Conservation (phyloP, 208 protist species). For the Leishmania turanica region DNA sequence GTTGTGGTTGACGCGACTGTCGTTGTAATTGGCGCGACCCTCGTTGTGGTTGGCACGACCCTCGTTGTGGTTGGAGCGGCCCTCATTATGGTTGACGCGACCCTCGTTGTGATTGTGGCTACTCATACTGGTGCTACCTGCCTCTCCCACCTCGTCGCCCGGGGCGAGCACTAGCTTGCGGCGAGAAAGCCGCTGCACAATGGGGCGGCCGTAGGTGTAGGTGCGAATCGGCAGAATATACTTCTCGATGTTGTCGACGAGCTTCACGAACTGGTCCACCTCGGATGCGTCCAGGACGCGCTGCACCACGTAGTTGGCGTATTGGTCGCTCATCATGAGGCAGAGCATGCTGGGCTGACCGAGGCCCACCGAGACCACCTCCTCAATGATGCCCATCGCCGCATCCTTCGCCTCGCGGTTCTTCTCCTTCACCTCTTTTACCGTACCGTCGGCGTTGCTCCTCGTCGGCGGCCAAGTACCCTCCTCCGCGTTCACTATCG, state of each 20-base stretch:
- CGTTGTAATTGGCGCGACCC: constrained; percentile 5
- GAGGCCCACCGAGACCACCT: constrained; percentile 39
- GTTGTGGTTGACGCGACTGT: constrained; percentile 8
- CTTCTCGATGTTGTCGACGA: constrained; percentile 89
- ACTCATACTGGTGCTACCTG: constrained; percentile 11
- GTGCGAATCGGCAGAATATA: constrained; percentile 92
- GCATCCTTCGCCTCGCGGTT: constrained; percentile 82
- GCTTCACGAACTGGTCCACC: constrained; percentile 74
- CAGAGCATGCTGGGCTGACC: constrained; percentile 80
- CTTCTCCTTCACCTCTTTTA: constrained; percentile 71
- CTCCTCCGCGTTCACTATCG: constrained; percentile 52
- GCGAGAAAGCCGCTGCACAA: constrained; percentile 93
- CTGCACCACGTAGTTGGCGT: constrained; percentile 98
- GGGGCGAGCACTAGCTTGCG: constrained; percentile 73
- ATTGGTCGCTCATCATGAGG: constrained; percentile 97
- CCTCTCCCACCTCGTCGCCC: constrained; percentile 37
- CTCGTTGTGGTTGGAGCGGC: constrained; percentile 12
- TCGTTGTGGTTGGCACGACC: constrained; percentile 12
- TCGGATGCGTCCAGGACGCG: constrained; percentile 94
- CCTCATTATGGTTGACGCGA: constrained; percentile 9
- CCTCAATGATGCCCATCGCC: constrained; percentile 71
- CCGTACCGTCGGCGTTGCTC: constrained; percentile 35
- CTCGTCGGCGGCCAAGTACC: constrained; percentile 30
- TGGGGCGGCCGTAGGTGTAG: constrained; percentile 97
- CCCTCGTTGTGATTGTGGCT: constrained; percentile 11